These are phyloP conservation scores for sweet orange (Citrus sinensis) DNA, from an alignment of 345 rosid species.

Conservation along the genomic window DNA sequence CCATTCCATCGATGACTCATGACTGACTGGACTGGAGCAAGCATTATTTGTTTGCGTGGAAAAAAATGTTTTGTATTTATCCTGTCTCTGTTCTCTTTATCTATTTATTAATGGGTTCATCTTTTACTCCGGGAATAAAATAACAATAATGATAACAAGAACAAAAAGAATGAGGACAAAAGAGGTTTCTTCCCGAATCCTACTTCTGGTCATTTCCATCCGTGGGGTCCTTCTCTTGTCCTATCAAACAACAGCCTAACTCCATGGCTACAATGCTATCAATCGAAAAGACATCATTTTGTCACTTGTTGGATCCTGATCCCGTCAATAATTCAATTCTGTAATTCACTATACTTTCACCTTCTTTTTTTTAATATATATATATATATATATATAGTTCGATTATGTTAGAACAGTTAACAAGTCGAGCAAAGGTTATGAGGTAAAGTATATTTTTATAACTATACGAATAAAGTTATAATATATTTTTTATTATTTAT, in stretches of 20 bases:
- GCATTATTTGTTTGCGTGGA: background rate
- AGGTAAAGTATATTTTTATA: too few species aligned
- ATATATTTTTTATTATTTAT: too few species aligned
- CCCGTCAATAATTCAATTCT: background rate
- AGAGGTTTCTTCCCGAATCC: background rate
- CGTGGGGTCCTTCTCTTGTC: background rate
- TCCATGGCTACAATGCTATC: background rate
- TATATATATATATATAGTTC: too few species aligned
- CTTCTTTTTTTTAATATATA: too few species aligned
- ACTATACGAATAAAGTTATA: too few species aligned
- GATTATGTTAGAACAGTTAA: too few species aligned
- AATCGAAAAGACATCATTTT: background rate
- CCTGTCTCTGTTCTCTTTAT: background rate
- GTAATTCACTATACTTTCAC: background rate
- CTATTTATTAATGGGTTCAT: background rate
- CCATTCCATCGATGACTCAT: background rate
- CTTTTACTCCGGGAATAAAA: background rate
- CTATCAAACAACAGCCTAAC: background rate
- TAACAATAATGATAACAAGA: background rate
- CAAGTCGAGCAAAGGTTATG: rapidly evolving
- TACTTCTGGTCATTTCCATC: background rate
- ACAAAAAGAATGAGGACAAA: background rate
- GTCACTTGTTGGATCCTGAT: background rate
- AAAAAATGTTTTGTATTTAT: constrained; percentile 4
- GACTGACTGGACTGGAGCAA: too few species aligned